Base-by-base conservation (phyloP, 257 asterid species). In the Marsdenia floribunda region DNA sequence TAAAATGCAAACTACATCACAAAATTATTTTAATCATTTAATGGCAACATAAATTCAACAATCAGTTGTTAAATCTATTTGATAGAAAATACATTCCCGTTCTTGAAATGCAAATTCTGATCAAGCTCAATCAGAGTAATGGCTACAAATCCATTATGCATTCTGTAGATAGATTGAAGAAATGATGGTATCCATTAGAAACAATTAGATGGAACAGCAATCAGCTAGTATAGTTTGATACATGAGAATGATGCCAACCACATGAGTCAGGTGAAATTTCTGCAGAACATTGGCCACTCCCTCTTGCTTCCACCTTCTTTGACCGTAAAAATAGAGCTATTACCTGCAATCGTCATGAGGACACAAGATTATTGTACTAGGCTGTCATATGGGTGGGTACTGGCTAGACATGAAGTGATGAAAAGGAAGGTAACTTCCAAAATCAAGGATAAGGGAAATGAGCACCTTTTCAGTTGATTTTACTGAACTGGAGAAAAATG, bases 321-420 rank as follows among this genome's bases (percentile, higher is more conserved):
- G 99, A 90, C 42, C 97, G 86, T 75, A 92, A 79, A 81, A 86
- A 80, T 73, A 94, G 85, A 86, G 96, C 87, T 75, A 94, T 88
- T 65, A 94, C 99, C 97, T 94, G 95, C 83, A 85, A 22, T 69
- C 79, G 77, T 69, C 79, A 66, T 16, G n/a, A 29, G 68, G 21
- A 61, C 21, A 15, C 14, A 66, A 66, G 29, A 66, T 38, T 38
- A 60, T 24, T 12, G 40, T 3, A 16, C 16, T 6, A 37, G 15
- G 49, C 3, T 37, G 49, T 18, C 26, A 15, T 16, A 33, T 11
- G n/a, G 42, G 38, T 61, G 42, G 42, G 42, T 0, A 6, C 37
- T 6, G 24, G 46, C 82, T 68, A 79, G 75, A 46, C 54, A 70
- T 74, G 53, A 68, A 73, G 50, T 38, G 58, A 70, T 49, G 59